Percentiles rank a stretch among this genome's conserved stretches.
phyloP scores from a whole-genome alignment of 306 rosid species.

The Myrica gale region DNA sequence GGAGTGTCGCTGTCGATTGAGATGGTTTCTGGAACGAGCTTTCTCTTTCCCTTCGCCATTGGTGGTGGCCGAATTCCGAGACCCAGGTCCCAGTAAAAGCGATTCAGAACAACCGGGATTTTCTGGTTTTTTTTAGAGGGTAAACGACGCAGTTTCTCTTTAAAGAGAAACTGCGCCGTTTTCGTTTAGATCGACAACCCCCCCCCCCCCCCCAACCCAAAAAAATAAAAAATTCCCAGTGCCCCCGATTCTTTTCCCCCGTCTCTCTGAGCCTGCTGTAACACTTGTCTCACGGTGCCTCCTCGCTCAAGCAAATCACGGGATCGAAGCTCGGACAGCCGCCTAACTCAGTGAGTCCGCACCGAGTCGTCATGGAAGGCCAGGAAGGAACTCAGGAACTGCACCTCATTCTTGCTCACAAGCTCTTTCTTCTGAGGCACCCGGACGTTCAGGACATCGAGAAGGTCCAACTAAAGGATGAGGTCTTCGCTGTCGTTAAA shows the following conservation, averaged over 20 bases:
- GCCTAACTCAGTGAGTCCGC: conserved; percentile 18
- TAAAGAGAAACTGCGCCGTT: too few relatives aligned
- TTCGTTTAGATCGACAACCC: too few relatives aligned
- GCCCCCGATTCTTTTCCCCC: too few relatives aligned
- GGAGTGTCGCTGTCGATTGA: conserved; percentile 18
- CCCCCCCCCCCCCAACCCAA: too few relatives aligned
- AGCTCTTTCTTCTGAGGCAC: conserved; percentile 74
- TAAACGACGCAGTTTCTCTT: too few relatives aligned
- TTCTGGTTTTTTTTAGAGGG: too few relatives aligned
- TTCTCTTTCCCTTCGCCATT: conserved; percentile 13
- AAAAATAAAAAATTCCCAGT: too few relatives aligned
- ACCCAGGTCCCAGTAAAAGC: neutral
- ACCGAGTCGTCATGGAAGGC: conserved; percentile 58
- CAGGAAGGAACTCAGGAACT: conserved; percentile 81
- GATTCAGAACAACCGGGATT: neutral
- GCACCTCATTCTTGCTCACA: conserved; percentile 77
- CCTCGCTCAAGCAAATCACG: conserved; percentile 38
- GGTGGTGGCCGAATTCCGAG: neutral
- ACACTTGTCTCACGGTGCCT: neutral
- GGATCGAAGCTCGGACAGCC: conserved; percentile 19
- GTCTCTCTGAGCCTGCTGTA: too few relatives aligned
- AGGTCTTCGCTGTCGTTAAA: conserved; percentile 65
- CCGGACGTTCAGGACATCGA: conserved; percentile 86
- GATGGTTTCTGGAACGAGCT: neutral
- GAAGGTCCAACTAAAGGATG: conserved; percentile 77